These are phyloP conservation scores for Amaranthus hypochondriacus DNA, from an alignment of 148 eudicot genomes.

Conservation along the genomic window DNA sequence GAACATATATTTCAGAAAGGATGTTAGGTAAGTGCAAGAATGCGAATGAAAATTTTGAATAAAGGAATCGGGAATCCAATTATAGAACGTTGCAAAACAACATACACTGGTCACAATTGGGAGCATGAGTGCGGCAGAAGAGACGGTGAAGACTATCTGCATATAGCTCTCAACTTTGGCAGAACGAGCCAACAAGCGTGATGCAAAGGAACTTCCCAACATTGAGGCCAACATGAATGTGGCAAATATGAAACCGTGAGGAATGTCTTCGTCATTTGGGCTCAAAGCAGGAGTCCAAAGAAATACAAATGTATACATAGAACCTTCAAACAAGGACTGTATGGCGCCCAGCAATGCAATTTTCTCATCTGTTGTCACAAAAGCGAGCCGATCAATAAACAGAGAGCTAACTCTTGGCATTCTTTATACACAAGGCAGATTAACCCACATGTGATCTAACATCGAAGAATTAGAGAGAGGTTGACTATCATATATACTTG, in stretches of 20 bases:
- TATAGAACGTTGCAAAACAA: background rate
- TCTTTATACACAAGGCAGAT: no score
- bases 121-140: constrained; percentile 80
- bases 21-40: constrained; percentile 14
- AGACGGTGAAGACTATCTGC: constrained; percentile 87
- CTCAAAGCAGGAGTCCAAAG: constrained; percentile 99
- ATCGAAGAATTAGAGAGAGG: no score
- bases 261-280: constrained; percentile 94
- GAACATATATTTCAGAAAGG: constrained; percentile 13
- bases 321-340: constrained; percentile 98
- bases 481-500: no score
- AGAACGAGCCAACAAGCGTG: constrained; percentile 77
- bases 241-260: constrained; percentile 96
- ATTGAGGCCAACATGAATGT: constrained; percentile 97
- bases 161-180: constrained; percentile 86
- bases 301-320: constrained; percentile 98
- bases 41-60: background rate
- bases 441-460: no score
- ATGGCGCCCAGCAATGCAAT: constrained; percentile 96
- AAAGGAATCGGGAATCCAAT: background rate
- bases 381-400: background rate
- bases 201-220: constrained; percentile 95
- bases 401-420: no score
- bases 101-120: constrained; percentile 86
- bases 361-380: constrained; percentile 72